Evolutionary conservation across 495 filamentous ascomycete species (phyloP), one percentile per base, ranked within the genome.

Genomic region (Lasiosphaeria miniovina): DNA sequence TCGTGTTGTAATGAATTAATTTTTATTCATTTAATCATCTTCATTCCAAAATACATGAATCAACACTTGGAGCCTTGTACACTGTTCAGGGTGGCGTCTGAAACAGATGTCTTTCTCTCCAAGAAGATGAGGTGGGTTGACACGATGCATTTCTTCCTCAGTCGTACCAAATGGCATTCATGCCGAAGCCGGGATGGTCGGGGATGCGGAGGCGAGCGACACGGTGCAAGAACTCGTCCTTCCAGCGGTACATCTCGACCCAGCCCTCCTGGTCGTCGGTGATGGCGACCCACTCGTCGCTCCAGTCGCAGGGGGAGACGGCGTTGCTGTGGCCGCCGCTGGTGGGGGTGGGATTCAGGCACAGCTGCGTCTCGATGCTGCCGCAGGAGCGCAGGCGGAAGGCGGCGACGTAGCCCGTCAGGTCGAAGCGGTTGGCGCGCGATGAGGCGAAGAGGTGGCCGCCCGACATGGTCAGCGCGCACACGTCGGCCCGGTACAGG

Each of bases 81-180:
- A 24, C 24, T 24, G 24, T 24, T 24, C 24, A 24, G 24, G 24
- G 24, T 24, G 24, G 2, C 24, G 24, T 24, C 24, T 2, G 24
- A 24, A 24, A 24, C 24, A 24, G 24, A 24, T 24, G 24, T 24
- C 24, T 2, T 24, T 24, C 24, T 24, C 24, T 24, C 24, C 24
- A 24, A 24, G 24, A 24, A 24, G 24, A 24, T 24, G 24, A 24
- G 24, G 24, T 24, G 24, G 24, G 24, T 24, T 24, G 24, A 24
- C 24, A 24, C 24, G 24, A 24, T 24, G 24, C 24, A 24, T 24
- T 24, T 24, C 24, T 24, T 24, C 24, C 11, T 60, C 53, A 93
- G 74, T 93, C 88, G 72, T 91, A 92, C 90, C 89, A 93, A 65
- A 93, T 90, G 36, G 89, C 90, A 76, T 94, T 93, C 90, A 93